A percentile compares a stretch with the other conserved stretches of the same genome.
phyloP scores from a whole-genome alignment of 2,329 filamentous ascomycete genomes.

The Exophiala calicioides region DNA sequence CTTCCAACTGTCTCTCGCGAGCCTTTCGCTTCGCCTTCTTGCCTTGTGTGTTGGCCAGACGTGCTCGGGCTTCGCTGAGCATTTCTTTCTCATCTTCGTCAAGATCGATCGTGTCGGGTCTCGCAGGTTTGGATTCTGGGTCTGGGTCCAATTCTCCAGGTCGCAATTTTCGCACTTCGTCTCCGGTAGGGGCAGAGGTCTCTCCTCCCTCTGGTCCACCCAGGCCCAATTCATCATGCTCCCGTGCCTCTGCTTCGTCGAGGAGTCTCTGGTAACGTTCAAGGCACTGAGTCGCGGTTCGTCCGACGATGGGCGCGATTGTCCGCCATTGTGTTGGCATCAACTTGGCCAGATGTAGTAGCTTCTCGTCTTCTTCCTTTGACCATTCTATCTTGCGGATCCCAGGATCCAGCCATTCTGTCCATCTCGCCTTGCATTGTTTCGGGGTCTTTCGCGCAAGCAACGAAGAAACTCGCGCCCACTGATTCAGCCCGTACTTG shows the following conservation, averaged over 20 bases:
- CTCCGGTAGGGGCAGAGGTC: slow-evolving; percentile 81
- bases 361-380: slow-evolving; percentile 96
- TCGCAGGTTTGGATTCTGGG: slow-evolving; percentile 90
- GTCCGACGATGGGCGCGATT: slow-evolving; percentile 92
- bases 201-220: slow-evolving; percentile 85
- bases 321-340: slow-evolving; percentile 99
- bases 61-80: slow-evolving; percentile 94
- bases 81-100: slow-evolving; percentile 99
- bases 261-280: slow-evolving; percentile 96
- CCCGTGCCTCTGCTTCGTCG: slow-evolving; percentile 90
- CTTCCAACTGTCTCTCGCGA: slow-evolving; percentile 89
- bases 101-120: slow-evolving; percentile 94
- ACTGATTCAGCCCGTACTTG: slow-evolving; percentile 95
- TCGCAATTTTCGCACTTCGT: slow-evolving; percentile 81
- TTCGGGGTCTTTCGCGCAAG: slow-evolving; percentile 97
- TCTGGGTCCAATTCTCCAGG: slow-evolving; percentile 97
- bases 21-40: slow-evolving; percentile 99
- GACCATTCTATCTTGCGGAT: slow-evolving; percentile 99
- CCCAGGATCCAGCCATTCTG: slow-evolving; percentile 95
- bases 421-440: slow-evolving; percentile 98
- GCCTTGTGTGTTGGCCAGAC: slow-evolving; percentile 94
- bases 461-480: slow-evolving; percentile 96
- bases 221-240: slow-evolving; percentile 76
- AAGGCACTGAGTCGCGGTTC: slow-evolving; percentile 94
- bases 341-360: slow-evolving; percentile 93